phyloP scores from a whole-genome alignment of 768 basidiomycete species.

The Phaffia australis region DNA sequence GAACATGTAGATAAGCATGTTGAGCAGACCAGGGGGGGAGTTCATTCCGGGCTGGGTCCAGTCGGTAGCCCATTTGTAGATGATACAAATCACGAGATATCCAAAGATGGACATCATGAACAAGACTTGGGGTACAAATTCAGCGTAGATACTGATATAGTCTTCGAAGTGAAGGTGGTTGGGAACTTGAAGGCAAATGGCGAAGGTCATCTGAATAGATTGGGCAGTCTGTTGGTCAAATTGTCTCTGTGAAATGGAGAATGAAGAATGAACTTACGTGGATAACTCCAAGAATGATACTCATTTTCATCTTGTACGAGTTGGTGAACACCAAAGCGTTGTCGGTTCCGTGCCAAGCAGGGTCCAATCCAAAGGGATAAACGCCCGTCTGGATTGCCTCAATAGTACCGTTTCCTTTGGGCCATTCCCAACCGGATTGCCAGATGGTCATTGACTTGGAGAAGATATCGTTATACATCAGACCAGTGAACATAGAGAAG shows the following conservation, averaged over 20 bases:
- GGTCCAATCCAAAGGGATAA: constrained; percentile 91
- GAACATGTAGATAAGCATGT: constrained; percentile 96
- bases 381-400: constrained; percentile 51
- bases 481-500: constrained; percentile 90
- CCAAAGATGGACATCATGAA: constrained; percentile 98
- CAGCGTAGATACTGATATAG: constrained; percentile 72
- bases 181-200: constrained; percentile 86
- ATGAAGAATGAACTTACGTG: constrained; percentile 53
- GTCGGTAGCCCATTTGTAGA: constrained; percentile 95
- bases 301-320: constrained; percentile 99
- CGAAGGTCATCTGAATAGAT: constrained; percentile 81
- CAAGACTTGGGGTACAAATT: constrained; percentile 93
- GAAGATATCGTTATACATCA: constrained; percentile 99
- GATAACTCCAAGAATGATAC: constrained; percentile 85
- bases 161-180: constrained; percentile 93
- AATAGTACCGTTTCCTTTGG: constrained; percentile 45
- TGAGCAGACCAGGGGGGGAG: constrained; percentile 71
- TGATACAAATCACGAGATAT: constrained; percentile 82
- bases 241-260: constrained; percentile 4
- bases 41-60: constrained; percentile 58
- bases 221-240: background rate
- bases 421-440: constrained; percentile 81
- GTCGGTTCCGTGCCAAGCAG: constrained; percentile 85
- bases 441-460: constrained; percentile 81
- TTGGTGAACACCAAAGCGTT: constrained; percentile 90